Conservation (phyloP, 2,329 filamentous ascomycete genomes). For the Fusarium sp. region DNA sequence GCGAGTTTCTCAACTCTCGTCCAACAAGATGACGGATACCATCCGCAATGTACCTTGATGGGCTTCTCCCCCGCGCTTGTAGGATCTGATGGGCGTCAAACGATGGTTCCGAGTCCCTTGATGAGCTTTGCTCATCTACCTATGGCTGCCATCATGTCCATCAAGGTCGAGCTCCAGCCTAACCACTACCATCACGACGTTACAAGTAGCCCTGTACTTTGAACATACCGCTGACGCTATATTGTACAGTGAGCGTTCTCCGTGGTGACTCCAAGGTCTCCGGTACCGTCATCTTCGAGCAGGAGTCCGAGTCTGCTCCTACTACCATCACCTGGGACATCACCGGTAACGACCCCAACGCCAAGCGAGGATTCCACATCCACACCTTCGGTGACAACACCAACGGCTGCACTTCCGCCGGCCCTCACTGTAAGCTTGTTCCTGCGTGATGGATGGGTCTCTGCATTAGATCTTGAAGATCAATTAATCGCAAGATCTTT, state of each 20-base stretch:
- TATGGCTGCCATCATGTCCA: not conserved
- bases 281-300: slow-evolving; percentile 95
- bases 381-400: slow-evolving; percentile 99
- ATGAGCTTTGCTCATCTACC: slow-evolving; percentile 40
- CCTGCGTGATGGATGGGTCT: not conserved
- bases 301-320: slow-evolving; percentile 81
- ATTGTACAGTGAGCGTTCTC: slow-evolving; percentile 83
- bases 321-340: slow-evolving; percentile 95
- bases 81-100: slow-evolving; percentile 4
- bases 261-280: slow-evolving; percentile 97
- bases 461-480: not conserved
- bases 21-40: slow-evolving; percentile 43
- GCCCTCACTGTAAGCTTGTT: slow-evolving; percentile 85
- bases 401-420: slow-evolving; percentile 98
- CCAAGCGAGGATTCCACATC: slow-evolving; percentile 97
- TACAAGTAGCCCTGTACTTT: not conserved
- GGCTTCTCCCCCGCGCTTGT: slow-evolving; percentile 40
- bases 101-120: slow-evolving; percentile 47
- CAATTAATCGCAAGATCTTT: not conserved
- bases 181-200: not conserved
- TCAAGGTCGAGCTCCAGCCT: slow-evolving; percentile 1
- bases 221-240: slow-evolving; percentile 35
- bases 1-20: slow-evolving; percentile 66
- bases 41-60: slow-evolving; percentile 57
- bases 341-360: slow-evolving; percentile 90